A percentile compares a stretch with the other conserved stretches of the same genome.
Evolutionary conservation across 106 monocot species (phyloP).

Genomic region (Acorus gramineus): DNA sequence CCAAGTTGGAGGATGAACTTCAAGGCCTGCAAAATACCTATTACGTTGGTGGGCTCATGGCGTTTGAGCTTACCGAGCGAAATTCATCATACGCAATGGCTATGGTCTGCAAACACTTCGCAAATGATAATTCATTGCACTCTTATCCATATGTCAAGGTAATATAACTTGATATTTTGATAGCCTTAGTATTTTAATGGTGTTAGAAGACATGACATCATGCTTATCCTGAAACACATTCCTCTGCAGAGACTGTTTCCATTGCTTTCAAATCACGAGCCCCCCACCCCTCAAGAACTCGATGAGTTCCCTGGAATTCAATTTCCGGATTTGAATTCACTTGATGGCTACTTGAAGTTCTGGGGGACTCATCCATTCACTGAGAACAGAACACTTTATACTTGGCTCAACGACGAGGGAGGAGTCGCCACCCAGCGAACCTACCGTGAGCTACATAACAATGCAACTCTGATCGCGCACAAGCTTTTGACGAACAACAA

Average conservation of each 20-base stretch:
- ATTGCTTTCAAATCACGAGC: constrained; percentile 8
- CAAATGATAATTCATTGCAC: constrained; percentile 12
- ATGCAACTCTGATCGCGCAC: constrained; percentile 26
- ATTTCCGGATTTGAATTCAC: constrained; percentile 30
- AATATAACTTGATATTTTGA: neutral
- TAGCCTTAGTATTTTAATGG: too few relatives aligned
- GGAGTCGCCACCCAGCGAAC: constrained; percentile 26
- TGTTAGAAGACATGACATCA: too few relatives aligned
- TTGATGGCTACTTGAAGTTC: constrained; percentile 33
- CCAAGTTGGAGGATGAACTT: constrained; percentile 36
- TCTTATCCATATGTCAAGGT: constrained; percentile 44
- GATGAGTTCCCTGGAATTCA: constrained; percentile 33
- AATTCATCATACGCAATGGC: constrained; percentile 39
- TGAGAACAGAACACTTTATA: constrained; percentile 19
- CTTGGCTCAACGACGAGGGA: constrained; percentile 47
- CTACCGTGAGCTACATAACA: constrained; percentile 27
- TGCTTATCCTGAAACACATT: neutral
- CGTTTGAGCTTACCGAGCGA: constrained; percentile 46
- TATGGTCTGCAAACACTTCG: constrained; percentile 39
- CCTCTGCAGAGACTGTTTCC: constrained; percentile 40
- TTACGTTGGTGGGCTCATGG: constrained; percentile 45
- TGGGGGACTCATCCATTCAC: constrained; percentile 39
- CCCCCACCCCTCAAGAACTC: constrained; percentile 13
- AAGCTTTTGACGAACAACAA: constrained; percentile 28
- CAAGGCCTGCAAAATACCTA: constrained; percentile 51